Percentiles rank a stretch among this genome's conserved stretches.
Conservation (phyloP, 805 yeast species). For the Zygosaccharomyces bisporus region DNA sequence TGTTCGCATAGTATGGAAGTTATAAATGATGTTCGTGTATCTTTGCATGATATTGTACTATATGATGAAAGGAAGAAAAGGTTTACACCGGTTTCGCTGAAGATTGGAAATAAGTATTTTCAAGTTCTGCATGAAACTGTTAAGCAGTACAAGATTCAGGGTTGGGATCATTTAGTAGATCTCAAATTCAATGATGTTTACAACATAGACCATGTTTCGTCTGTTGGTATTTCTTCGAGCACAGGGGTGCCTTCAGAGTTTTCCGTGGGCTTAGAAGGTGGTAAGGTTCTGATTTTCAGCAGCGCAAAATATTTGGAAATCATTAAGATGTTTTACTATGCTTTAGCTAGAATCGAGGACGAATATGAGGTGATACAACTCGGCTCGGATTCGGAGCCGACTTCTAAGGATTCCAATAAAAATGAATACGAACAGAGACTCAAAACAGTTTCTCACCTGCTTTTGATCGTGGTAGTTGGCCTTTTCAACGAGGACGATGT, state of each 20-base stretch:
- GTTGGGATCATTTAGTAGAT: slow-evolving; percentile 33
- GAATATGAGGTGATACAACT: slow-evolving; percentile 22
- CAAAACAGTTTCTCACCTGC: slow-evolving; percentile 51
- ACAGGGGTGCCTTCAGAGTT: slow-evolving; percentile 52
- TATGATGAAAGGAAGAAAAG: slow-evolving; percentile 48
- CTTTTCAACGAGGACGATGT: slow-evolving; percentile 55
- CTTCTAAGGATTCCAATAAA: slow-evolving; percentile 25
- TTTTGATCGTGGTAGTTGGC: slow-evolving; percentile 65
- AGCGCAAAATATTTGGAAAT: slow-evolving; percentile 57
- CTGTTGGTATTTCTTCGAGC: slow-evolving; percentile 40
- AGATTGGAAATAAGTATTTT: slow-evolving; percentile 65
- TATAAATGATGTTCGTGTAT: slow-evolving; percentile 48
- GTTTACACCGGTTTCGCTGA: slow-evolving; percentile 57
- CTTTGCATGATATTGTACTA: slow-evolving; percentile 48
- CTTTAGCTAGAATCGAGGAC: slow-evolving; percentile 52
- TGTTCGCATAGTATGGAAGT: slow-evolving; percentile 41
- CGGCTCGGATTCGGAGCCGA: slow-evolving; percentile 6
- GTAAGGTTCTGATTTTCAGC: slow-evolving; percentile 40
- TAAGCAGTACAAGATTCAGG: slow-evolving; percentile 38
- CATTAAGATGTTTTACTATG: slow-evolving; percentile 64
- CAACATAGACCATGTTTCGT: slow-evolving; percentile 39
- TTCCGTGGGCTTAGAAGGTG: slow-evolving; percentile 41
- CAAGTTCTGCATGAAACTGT: slow-evolving; percentile 51
- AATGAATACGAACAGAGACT: slow-evolving; percentile 30
- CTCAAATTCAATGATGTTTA: slow-evolving; percentile 43